Conservation (phyloP, 225 moss, liverwort and hornwort genomes). For the Physcomitrellopsis africana region DNA sequence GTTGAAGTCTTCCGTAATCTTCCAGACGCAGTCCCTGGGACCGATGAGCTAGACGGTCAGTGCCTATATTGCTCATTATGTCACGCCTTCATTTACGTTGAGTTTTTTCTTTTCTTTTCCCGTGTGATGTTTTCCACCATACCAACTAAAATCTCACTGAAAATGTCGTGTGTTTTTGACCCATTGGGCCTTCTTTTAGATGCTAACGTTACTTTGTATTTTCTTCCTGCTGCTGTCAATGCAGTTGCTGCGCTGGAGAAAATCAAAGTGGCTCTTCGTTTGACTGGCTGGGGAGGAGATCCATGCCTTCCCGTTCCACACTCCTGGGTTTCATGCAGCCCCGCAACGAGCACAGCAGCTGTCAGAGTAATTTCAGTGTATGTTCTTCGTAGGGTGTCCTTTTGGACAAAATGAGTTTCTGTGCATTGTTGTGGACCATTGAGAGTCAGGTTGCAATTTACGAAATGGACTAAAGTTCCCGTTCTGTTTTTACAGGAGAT, state of each 20-base stretch:
- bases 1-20: background rate
- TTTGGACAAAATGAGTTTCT: background rate
- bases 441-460: background rate
- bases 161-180: background rate
- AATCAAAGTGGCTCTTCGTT: constrained; percentile 26
- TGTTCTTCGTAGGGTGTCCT: constrained; percentile 4
- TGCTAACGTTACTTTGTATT: background rate
- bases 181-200: too few species aligned
- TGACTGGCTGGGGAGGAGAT: constrained; percentile 46
- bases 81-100: too few species aligned
- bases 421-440: too few species aligned
- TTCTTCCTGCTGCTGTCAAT: background rate
- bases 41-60: constrained; percentile 33
- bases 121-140: too few species aligned
- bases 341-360: rapidly evolving
- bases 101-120: too few species aligned
- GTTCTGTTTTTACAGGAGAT: constrained; percentile 20
- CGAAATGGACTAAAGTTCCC: background rate
- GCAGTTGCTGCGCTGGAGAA: constrained; percentile 35
- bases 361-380: constrained; percentile 40
- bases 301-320: constrained; percentile 44
- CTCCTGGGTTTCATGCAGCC: constrained; percentile 40
- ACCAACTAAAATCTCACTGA: too few species aligned
- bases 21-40: background rate
- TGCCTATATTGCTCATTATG: background rate